A percentile compares a stretch with the other conserved stretches of the same genome.
Conservation (phyloP, 2,329 filamentous ascomycete species). For the Pseudopyrenochaeta lycopersici region DNA sequence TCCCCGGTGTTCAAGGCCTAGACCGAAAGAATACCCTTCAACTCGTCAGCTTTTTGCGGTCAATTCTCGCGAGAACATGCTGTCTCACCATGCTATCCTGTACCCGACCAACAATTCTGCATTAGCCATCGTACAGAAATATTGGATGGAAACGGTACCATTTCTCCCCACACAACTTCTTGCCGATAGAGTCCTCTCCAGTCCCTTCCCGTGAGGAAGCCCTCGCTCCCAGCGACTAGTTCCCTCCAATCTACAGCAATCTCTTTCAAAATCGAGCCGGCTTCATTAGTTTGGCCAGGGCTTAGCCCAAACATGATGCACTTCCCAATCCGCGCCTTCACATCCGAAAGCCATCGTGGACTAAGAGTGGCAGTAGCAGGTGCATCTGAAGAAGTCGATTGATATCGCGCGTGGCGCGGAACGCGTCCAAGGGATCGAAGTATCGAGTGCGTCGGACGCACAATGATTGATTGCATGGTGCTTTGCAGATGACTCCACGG, state of each 20-base stretch:
- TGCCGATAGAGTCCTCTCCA: slow-evolving; percentile 71
- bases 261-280: slow-evolving; percentile 66
- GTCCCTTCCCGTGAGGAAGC: slow-evolving; percentile 72
- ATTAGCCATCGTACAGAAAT: slow-evolving; percentile 30
- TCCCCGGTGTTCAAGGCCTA: slow-evolving; percentile 8
- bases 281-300: slow-evolving; percentile 65
- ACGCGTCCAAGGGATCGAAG: background rate
- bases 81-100: slow-evolving; percentile 65
- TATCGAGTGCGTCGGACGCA: slow-evolving; percentile 19
- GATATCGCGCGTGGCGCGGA: slow-evolving; percentile 13
- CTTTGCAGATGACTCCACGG: background rate
- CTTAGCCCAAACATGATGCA: slow-evolving; percentile 78
- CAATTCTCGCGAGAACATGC: background rate
- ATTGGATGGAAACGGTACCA: slow-evolving; percentile 62
- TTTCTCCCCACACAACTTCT: slow-evolving; percentile 83
- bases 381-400: slow-evolving; percentile 13
- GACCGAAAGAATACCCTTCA: slow-evolving; percentile 17
- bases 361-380: slow-evolving; percentile 17
- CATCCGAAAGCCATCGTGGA: slow-evolving; percentile 74
- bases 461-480: slow-evolving; percentile 27
- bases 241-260: slow-evolving; percentile 74
- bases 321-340: slow-evolving; percentile 73
- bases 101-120: slow-evolving; percentile 22
- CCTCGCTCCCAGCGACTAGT: slow-evolving; percentile 76
- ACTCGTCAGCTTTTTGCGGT: slow-evolving; percentile 8